Base-by-base conservation (phyloP, 192 early-diverging fungal species). In the Coemansia javaensis region DNA sequence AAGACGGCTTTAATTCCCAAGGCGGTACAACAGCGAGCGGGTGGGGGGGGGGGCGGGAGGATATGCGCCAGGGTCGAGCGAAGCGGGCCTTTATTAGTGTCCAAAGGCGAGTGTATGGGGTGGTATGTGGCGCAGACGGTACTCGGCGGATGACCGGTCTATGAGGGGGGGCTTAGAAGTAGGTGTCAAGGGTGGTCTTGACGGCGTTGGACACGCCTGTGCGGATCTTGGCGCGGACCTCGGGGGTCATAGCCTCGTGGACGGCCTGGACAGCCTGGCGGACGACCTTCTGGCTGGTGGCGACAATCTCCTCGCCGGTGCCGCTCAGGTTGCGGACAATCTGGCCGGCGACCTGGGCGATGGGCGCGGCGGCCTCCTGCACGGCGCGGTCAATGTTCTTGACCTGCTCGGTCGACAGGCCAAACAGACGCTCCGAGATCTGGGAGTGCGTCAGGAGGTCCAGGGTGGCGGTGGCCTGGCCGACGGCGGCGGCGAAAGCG, bases 181-280 rank as follows among this genome's bases (percentile, higher is more conserved):
- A 71, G 60, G 67, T 71, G 60, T 71, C 67, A 53, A 71, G 67
- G 59, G 67, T 71, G 60, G 67, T 71, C 67, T 71, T 71, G 67
- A 71, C 59, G 40, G 67, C 67, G 67, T 63, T 71, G 55, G 67
- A 56, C 27, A 71, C 67, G 46, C 67, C 67, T 37, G 60, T 57
- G 47, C 67, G 67, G 56, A 71, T 71, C 67, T 71, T 71, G 67
- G 67, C 47, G 47, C 67, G 67, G 39, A 71, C 67, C 45, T 71
- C 67, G 18, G 67, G 67, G 51, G 67, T 71, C 67, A 71, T 55
- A 13, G 67, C 67, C 59, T 71, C 67, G 60, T 71, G 59, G 55
- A 71, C 56, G 24, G 67, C 67, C 67, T 63, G 50, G 60, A 63
- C 60, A 39, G 67, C 67, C 67, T 71, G 67, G 38, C 67, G 67